A percentile compares a stretch with the other conserved stretches of the same genome.
These are phyloP conservation scores for Thoreauomyces humboldtii DNA, from an alignment of 192 early-diverging fungal genomes.

Conservation along the genomic window DNA sequence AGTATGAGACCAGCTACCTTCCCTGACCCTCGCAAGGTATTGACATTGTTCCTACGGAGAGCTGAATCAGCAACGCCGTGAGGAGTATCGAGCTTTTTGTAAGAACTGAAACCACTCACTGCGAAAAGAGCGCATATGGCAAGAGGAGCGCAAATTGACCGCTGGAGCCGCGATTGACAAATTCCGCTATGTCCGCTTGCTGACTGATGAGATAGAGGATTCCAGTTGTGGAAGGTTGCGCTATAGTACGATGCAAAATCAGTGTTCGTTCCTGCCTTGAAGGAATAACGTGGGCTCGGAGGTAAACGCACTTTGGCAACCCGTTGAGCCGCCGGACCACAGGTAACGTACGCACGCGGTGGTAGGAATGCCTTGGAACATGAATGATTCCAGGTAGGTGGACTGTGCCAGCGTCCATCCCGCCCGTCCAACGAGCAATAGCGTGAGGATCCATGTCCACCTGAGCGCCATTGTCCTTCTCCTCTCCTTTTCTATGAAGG, in stretches of 20 bases:
- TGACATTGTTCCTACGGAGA: conserved; percentile 44
- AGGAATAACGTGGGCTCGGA: conserved; percentile 12
- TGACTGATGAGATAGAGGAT: conserved; percentile 54
- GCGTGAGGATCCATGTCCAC: too few relatives aligned
- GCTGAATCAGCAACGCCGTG: background rate
- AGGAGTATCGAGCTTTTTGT: background rate
- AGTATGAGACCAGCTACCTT: conserved; percentile 60
- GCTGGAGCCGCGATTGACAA: conserved; percentile 33
- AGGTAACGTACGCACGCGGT: conserved; percentile 58
- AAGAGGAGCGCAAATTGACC: conserved; percentile 59
- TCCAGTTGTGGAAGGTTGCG: conserved; percentile 39
- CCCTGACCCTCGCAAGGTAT: conserved; percentile 39
- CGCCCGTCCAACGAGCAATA: too few relatives aligned
- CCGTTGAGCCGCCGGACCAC: conserved; percentile 52
- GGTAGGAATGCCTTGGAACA: conserved; percentile 41
- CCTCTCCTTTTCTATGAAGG: too few relatives aligned
- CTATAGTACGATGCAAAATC: background rate
- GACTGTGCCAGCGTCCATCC: too few relatives aligned
- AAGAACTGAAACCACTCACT: conserved; percentile 34
- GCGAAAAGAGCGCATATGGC: conserved; percentile 59
- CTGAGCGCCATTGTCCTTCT: too few relatives aligned
- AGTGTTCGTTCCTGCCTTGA: background rate
- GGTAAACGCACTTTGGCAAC: conserved; percentile 56
- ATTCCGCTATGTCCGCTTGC: conserved; percentile 47
- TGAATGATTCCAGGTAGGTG: conserved; percentile 29